phyloP scores from a whole-genome alignment of 768 basidiomycete species.

The Gymnopilus dilepis region DNA sequence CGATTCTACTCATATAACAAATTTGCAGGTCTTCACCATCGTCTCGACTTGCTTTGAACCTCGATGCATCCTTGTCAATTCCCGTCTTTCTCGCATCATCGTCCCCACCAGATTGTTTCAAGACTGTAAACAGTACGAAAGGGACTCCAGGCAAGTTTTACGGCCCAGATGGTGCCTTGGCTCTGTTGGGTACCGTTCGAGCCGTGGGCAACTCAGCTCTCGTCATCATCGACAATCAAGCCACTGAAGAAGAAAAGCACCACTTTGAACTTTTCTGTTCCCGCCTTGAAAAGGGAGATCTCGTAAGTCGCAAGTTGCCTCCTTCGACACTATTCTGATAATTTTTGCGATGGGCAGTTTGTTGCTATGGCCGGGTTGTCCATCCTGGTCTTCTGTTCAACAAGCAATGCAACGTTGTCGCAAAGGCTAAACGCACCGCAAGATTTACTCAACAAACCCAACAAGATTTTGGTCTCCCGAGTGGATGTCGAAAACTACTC shows the following conservation, averaged over 20 bases:
- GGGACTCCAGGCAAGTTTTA: constrained; percentile 70
- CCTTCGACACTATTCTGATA: not conserved
- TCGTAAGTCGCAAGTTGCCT: constrained; percentile 45
- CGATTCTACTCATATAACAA: constrained; percentile 6
- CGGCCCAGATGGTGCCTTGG: constrained; percentile 45
- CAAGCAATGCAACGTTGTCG: constrained; percentile 48
- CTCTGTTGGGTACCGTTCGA: constrained; percentile 59
- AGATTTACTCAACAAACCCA: constrained; percentile 46
- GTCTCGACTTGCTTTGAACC: constrained; percentile 49
- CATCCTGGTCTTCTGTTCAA: constrained; percentile 64
- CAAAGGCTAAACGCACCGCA: constrained; percentile 58
- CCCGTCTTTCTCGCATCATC: constrained; percentile 50
- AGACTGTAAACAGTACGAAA: constrained; percentile 45
- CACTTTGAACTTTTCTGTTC: constrained; percentile 54
- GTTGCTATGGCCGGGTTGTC: constrained; percentile 55
- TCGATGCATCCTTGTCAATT: constrained; percentile 55
- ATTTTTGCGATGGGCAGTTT: constrained; percentile 46
- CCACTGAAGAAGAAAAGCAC: constrained; percentile 45
- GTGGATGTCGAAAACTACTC: constrained; percentile 63
- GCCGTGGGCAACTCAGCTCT: constrained; percentile 55
- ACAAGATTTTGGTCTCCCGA: constrained; percentile 55
- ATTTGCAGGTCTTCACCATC: constrained; percentile 30
- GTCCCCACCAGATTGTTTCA: constrained; percentile 33
- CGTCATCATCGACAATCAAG: constrained; percentile 43
- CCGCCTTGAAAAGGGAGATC: constrained; percentile 56